These are phyloP conservation scores for Hyaloperonospora brassicae DNA, from an alignment of 352 stramenopile genomes.

Conservation along the genomic window DNA sequence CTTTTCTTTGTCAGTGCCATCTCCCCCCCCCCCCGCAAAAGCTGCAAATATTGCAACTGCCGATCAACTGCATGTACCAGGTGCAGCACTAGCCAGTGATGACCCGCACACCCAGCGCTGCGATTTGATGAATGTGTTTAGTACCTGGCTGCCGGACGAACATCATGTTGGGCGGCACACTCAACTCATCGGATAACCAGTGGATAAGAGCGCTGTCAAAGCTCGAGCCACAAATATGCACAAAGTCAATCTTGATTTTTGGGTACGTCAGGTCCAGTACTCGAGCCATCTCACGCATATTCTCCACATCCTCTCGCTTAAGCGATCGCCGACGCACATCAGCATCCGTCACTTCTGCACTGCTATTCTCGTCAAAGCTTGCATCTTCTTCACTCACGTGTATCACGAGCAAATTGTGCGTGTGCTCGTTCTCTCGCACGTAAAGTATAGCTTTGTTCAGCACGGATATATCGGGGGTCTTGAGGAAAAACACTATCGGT, in stretches of 20 bases:
- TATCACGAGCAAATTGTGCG: slow-evolving; percentile 85
- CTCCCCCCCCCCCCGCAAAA: too few relatives aligned
- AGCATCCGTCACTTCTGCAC: slow-evolving; percentile 31
- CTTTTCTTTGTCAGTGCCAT: too few relatives aligned
- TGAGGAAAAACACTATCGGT: slow-evolving; percentile 90
- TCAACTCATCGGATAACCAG: slow-evolving; percentile 69
- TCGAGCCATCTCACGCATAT: slow-evolving; percentile 67
- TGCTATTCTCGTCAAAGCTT: slow-evolving; percentile 21
- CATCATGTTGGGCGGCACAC: slow-evolving; percentile 88
- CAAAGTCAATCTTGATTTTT: slow-evolving; percentile 87
- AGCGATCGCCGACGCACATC: slow-evolving; percentile 27
- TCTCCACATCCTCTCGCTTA: slow-evolving; percentile 37
- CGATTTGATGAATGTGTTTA: slow-evolving; percentile 86
- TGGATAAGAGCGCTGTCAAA: slow-evolving; percentile 83
- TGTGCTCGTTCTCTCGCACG: slow-evolving; percentile 88
- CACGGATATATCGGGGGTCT: slow-evolving; percentile 76
- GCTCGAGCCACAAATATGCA: slow-evolving; percentile 53
- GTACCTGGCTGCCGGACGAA: slow-evolving; percentile 88
- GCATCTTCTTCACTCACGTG: slow-evolving; percentile 60
- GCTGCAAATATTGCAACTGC: too few relatives aligned
- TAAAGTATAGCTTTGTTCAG: slow-evolving; percentile 94
- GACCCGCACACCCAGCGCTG: slow-evolving; percentile 76
- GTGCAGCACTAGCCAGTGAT: slow-evolving; percentile 55
- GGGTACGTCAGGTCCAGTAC: slow-evolving; percentile 89
- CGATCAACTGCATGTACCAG: too few relatives aligned